Conservation (phyloP, 352 stramenopile species). For the Pythium periplocum region DNA sequence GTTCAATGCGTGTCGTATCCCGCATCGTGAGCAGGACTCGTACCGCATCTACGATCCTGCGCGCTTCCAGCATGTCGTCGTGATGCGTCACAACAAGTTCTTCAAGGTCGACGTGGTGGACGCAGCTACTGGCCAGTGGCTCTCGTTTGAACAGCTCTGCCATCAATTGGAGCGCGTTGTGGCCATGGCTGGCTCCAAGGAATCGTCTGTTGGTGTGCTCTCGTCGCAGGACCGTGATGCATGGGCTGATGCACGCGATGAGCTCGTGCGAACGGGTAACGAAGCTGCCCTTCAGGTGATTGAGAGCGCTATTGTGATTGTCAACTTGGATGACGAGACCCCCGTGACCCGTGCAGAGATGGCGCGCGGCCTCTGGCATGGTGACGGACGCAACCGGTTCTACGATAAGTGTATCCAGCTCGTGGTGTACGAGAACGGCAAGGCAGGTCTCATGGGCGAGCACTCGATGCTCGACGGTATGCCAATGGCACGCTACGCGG, state of each 20-base stretch:
- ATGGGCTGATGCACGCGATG: slow-evolving; percentile 75
- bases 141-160: slow-evolving; percentile 57
- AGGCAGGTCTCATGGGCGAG: slow-evolving; percentile 91
- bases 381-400: slow-evolving; percentile 92
- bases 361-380: slow-evolving; percentile 67
- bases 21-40: slow-evolving; percentile 59
- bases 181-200: slow-evolving; percentile 34
- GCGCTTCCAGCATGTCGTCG: slow-evolving; percentile 81
- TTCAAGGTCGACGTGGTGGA: slow-evolving; percentile 61
- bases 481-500: slow-evolving; percentile 66
- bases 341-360: slow-evolving; percentile 62
- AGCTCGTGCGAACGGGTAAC: slow-evolving; percentile 65
- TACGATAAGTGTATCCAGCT: slow-evolving; percentile 97
- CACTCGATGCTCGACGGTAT: slow-evolving; percentile 91
- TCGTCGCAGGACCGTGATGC: slow-evolving; percentile 63
- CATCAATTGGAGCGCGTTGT: slow-evolving; percentile 52
- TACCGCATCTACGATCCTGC: slow-evolving; percentile 89
- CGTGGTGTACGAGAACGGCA: slow-evolving; percentile 94
- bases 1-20: slow-evolving; percentile 95
- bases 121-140: slow-evolving; percentile 18
- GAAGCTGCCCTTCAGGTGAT: slow-evolving; percentile 43
- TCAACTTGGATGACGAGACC: slow-evolving; percentile 63
- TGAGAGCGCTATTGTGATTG: slow-evolving; percentile 60
- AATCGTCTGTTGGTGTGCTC: slow-evolving; percentile 61
- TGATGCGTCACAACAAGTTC: slow-evolving; percentile 84